Evolutionary conservation across 495 filamentous ascomycete genomes (phyloP).

Genomic region (Penicillium canescens): DNA sequence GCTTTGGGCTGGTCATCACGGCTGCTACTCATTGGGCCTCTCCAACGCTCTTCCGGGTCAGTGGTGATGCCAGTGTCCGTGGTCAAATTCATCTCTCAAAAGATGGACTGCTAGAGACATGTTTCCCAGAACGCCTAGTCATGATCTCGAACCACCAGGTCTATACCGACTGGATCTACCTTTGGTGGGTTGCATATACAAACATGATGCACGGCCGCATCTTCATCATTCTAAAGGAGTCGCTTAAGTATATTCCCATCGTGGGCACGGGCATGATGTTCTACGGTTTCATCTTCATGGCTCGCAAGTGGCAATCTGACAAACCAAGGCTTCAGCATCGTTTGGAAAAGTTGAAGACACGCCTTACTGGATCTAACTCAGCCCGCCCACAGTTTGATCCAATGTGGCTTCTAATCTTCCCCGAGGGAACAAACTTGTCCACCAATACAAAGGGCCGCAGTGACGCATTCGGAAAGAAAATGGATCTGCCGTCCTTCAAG

Average conservation of each 20-base stretch:
- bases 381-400: conserved; percentile 54
- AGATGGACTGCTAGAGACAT: conserved; percentile 55
- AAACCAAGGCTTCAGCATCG: conserved; percentile 60
- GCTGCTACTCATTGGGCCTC: conserved; percentile 63
- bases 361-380: conserved; percentile 50
- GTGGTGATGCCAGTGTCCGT: conserved; percentile 59
- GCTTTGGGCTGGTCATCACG: conserved; percentile 59
- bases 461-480: conserved; percentile 57
- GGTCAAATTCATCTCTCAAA: conserved; percentile 55
- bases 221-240: conserved; percentile 71
- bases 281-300: conserved; percentile 70
- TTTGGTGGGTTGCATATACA: conserved; percentile 71
- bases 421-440: conserved; percentile 67
- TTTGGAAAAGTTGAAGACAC: conserved; percentile 57
- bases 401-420: conserved; percentile 73
- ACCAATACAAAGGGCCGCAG: conserved; percentile 57
- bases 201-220: conserved; percentile 65
- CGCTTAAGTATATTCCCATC: conserved; percentile 63
- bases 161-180: conserved; percentile 72
- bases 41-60: conserved; percentile 60
- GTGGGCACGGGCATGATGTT: conserved; percentile 68
- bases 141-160: conserved; percentile 70
- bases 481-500: conserved; percentile 48
- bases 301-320: conserved; percentile 65
- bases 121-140: conserved; percentile 62